Conservation (phyloP, 164 flowering plant species). For the Vitis rupestris region DNA sequence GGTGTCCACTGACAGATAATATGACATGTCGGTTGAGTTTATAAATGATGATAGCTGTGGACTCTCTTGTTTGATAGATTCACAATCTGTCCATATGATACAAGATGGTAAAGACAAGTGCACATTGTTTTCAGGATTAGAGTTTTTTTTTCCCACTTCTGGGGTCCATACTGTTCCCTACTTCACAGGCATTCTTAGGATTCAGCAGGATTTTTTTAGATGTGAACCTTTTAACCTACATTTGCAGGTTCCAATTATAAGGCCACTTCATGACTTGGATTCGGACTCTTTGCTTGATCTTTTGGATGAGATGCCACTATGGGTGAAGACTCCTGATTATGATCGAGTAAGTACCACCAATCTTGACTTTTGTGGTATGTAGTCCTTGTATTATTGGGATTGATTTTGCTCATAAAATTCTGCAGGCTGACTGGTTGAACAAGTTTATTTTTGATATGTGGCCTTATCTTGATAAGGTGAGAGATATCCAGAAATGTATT, state of each 20-base stretch:
- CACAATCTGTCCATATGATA: neutral
- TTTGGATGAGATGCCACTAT: conserved; percentile 40
- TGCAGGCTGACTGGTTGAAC: conserved; percentile 82
- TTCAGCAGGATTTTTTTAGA: neutral
- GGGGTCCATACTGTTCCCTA: neutral
- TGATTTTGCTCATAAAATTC: neutral
- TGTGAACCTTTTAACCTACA: neutral
- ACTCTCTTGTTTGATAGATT: neutral
- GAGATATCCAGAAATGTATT: neutral
- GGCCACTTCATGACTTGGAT: conserved; percentile 31
- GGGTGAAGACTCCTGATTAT: conserved; percentile 52
- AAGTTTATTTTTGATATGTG: conserved; percentile 51
- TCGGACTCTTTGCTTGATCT: conserved; percentile 23
- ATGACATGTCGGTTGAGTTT: neutral
- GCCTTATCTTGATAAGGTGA: conserved; percentile 75
- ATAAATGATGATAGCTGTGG: neutral
- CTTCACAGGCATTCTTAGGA: neutral
- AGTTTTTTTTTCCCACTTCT: neutral
- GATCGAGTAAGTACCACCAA: conserved; percentile 33
- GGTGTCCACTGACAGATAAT: neutral
- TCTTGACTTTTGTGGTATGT: no score
- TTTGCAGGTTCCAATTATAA: conserved; percentile 28
- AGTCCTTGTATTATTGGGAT: neutral
- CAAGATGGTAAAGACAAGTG: neutral
- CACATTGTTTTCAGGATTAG: neutral